Evolutionary conservation across 768 basidiomycete species (phyloP), one percentile per base, ranked within the genome.

Genomic region (Leccinum arenicola): DNA sequence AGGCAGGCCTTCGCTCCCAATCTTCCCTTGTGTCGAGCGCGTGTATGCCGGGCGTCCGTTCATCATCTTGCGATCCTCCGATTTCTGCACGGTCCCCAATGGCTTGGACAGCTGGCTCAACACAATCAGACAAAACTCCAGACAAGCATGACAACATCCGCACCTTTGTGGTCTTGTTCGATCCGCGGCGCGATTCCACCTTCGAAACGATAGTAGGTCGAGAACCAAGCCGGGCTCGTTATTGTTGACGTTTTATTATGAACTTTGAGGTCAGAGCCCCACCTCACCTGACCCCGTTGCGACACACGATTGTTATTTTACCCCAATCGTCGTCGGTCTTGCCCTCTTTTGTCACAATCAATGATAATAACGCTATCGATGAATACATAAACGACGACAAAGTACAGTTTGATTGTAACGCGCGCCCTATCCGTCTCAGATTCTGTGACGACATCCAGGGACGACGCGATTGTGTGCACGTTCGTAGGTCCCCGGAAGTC

Each of bases 271-370:
- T 7, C 38, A 40, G 17, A n/a, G 17, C 38, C 38, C 38, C 38
- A 17, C 17, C 38, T 40, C 38, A 12, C 38, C 38, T 40, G 45
- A 47, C 19, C 29, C 27, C 45, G 21, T 14, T 23, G 19, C 21
- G 52, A 51, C 50, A 31, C 50, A 35, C 36, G 36, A 17, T 35
- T 52, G n/a, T 47, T 21, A 47, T 52, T 35, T 51, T 4, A 52
- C 51, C 33, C 55, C 33, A 31, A 25, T 55, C 43, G 54, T 60
- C 53, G 58, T 54, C 58, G 56, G 52, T 31, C n/a, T 21, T 23
- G 15, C 50, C 56, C 36, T 23, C 52, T 43, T 29, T 38, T 53
- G 35, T 36, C 35, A 50, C 17, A 11, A 23, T 21, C 15, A 1
- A 6, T 38, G 36, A 38, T 7, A 50, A 27, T 50, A 17, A 50